phyloP scores from a whole-genome alignment of 257 asterid genomes.

The Penstemon newberryi region DNA sequence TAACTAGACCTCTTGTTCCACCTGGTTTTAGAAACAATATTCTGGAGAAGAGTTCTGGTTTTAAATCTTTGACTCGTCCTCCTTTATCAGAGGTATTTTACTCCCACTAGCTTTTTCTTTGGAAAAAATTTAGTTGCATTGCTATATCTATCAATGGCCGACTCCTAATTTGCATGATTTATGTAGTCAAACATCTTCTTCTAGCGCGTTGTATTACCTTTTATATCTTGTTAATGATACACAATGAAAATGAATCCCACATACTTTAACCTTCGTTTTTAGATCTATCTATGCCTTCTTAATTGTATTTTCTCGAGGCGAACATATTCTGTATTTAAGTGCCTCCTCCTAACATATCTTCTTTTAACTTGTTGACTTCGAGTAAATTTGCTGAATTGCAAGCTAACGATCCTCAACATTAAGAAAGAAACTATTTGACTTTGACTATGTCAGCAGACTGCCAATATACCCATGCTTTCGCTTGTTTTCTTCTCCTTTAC shows the following conservation, averaged over 20 bases:
- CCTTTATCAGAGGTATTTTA: slow-evolving; percentile 38
- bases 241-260: background rate
- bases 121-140: slow-evolving; percentile 15
- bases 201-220: slow-evolving; percentile 1
- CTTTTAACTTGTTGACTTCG: background rate
- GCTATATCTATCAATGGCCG: background rate
- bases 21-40: slow-evolving; percentile 72
- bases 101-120: background rate
- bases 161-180: background rate
- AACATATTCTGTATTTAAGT: background rate
- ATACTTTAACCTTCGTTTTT: too few relatives aligned
- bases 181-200: slow-evolving; percentile 1
- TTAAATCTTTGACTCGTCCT: slow-evolving; percentile 49
- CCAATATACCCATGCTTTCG: background rate
- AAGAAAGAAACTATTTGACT: background rate
- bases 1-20: slow-evolving; percentile 77
- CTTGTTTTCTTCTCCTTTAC: background rate
- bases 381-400: background rate
- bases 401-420: background rate
- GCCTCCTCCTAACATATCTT: background rate
- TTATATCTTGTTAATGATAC: background rate
- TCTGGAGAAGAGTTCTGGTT: slow-evolving; percentile 60
- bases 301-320: background rate
- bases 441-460: background rate
- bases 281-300: too few relatives aligned